Base-by-base conservation (phyloP, 257 asterid genomes). In the Nicotiana sylvestris region DNA sequence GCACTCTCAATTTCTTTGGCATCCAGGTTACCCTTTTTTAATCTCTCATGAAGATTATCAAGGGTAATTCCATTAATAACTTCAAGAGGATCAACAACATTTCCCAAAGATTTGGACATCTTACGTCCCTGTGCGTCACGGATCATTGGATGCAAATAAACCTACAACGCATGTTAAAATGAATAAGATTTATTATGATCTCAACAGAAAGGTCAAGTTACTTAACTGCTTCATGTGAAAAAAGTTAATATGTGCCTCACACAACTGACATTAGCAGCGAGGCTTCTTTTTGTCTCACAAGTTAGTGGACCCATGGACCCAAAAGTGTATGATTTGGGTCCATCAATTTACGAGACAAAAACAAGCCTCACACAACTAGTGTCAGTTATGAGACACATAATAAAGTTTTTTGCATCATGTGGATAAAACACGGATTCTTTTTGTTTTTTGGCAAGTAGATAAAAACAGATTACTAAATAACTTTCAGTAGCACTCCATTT, bases 51-150 rank as follows among this genome's bases (percentile, higher is more conserved):
- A 82, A 96, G 99, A 88, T 88, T 88, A 83, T 88, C 88, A 77
- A 96, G 84, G 17, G 93, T 84, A 74, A 94, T 88, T 79, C 99
- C 99, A 78, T 83, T 90, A 81, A 96, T 93, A 32, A 96, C 97
- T 89, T 96, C 98, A 35, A 94, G 86, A 56, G 98, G 99, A 83
- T 96, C 99, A 67, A 94, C 76, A 60, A 96, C 99, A 91, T 96
- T 96, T 66, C 99, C 99, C 72, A 94, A 84, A 16, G 99, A 94
- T 89, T 96, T 95, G 16, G 99, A 96, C 98, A 96, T 96, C 90
- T 96, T 96, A 82, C 98, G 97, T 61, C 99, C 98, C 86, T 94
- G 99, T 1, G 99, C 97, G 88, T 96, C 99, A 57, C 99, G 95
- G 79, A 96, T 87, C 97, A 96, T 96, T 58, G 98, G 98, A 83